Evolutionary conservation across 2,329 filamentous ascomycete genomes (phyloP), one percentile per base, ranked within the genome.

Genomic region (Xylariomycetidae sp.): DNA sequence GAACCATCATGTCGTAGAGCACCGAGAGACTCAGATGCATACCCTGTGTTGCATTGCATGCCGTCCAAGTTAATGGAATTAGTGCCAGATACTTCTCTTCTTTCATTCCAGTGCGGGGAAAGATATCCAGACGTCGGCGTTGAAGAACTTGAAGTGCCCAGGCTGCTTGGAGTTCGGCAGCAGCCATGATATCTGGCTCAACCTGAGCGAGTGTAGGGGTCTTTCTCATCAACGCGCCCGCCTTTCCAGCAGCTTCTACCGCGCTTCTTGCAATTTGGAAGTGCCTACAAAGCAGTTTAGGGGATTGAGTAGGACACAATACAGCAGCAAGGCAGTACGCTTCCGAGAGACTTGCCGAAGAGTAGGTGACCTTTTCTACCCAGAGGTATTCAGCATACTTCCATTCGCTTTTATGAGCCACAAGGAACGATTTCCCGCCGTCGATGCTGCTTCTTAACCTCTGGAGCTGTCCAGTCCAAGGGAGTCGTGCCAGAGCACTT

Each of bases 11-110:
- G 0, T 41, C 38, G 8, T 6, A 16, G 4, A 33, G 18, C 4
- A 31, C 32, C 2, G 20, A n/a, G 6, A 25, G 17, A 11, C 26
- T 27, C 5, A 30, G 14, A 11, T 3, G 2, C 10, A n/a, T 16
- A 9, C 14, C 14, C 8, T 34, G 23, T 2, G 31, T 10, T 9
- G 15, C 9, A 4, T 7, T 18, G 18, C 32, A 38, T 2, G 16
- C 20, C 6, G 14, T 31, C 26, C 32, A 41, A 1, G 27, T 30
- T 6, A 41, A n/a, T 4, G 38, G 32, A 4, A 33, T 36, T 14
- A 36, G 18, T 7, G 6, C 12, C 19, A 37, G 4, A 16, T 41
- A 38, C 11, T 33, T 41, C 8, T 35, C 34, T 6, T 41, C 11
- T 8, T 28, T 25, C 6, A 19, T 17, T 2, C 4, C 19, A 12